Conservation (phyloP, 208 protist species). For the Herpetomonas tarakana region DNA sequence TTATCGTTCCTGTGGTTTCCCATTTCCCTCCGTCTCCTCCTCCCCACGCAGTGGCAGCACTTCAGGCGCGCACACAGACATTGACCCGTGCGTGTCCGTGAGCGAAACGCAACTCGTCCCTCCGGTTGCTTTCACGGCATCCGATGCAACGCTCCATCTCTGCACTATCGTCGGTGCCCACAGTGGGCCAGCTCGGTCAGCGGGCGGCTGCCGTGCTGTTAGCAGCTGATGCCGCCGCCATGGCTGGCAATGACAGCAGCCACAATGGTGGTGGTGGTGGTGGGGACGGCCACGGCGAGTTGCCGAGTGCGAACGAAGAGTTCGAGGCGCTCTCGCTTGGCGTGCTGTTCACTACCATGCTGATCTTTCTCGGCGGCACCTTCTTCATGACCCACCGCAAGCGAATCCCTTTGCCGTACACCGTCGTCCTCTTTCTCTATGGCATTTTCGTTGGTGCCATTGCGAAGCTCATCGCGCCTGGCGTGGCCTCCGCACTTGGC, state of each 20-base stretch:
- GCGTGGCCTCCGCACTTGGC: conserved; percentile 48
- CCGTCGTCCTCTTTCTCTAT: conserved; percentile 78
- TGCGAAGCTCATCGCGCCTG: conserved; percentile 39
- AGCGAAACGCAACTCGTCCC: no score
- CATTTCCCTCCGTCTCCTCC: conserved; percentile 1
- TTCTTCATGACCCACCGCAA: conserved; percentile 62
- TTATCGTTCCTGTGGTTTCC: conserved; percentile 10
- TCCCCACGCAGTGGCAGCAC: background rate
- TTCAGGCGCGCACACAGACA: conserved; percentile 8
- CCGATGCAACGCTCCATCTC: no score
- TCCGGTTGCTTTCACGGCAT: no score
- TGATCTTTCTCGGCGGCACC: conserved; percentile 74
- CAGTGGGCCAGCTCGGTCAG: no score
- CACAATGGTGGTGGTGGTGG: background rate
- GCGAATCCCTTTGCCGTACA: conserved; percentile 71
- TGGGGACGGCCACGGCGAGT: background rate
- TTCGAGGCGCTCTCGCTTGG: conserved; percentile 33
- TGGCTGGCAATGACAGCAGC: no score
- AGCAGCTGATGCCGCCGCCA: no score
- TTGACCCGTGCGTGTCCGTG: conserved; percentile 6
- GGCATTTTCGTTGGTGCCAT: conserved; percentile 66
- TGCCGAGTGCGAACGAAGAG: background rate
- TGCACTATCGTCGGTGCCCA: no score
- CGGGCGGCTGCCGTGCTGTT: no score
- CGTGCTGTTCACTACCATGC: conserved; percentile 64